A percentile compares a stretch with the other conserved stretches of the same genome.
phyloP scores from a whole-genome alignment of 208 protist species.

The Crithidia thermophila region DNA sequence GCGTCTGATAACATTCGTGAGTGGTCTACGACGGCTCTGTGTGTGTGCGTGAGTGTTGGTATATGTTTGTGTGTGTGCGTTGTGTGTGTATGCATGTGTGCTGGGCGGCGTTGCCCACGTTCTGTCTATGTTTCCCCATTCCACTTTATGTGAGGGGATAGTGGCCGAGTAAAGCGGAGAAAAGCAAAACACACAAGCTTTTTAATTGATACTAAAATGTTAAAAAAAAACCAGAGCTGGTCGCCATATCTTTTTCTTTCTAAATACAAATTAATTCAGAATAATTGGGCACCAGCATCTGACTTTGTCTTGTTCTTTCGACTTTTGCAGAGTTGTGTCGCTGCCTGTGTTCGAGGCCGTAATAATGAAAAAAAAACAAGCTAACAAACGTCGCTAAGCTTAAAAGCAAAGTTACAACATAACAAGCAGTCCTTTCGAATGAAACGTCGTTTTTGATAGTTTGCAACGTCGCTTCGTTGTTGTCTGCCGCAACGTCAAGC shows the following conservation, averaged over 20 bases:
- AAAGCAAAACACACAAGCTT: background rate
- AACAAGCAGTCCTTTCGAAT: no score
- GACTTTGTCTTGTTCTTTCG: slow-evolving; percentile 1
- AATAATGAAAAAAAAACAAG: slow-evolving; percentile 5
- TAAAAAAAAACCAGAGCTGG: slow-evolving; percentile 6
- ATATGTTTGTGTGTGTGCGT: background rate
- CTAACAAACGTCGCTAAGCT: no score
- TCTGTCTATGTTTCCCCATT: background rate
- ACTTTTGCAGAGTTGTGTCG: background rate
- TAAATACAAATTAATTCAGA: slow-evolving; percentile 15
- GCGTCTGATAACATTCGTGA: no score
- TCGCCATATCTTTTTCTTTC: slow-evolving; percentile 13
- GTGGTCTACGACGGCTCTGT: no score
- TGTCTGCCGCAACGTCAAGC: no score
- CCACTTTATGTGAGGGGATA: background rate
- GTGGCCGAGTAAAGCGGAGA: background rate
- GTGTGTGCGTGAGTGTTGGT: no score
- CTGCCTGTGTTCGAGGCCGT: background rate
- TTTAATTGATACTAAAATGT: background rate
- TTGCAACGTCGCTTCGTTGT: no score
- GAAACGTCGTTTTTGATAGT: no score
- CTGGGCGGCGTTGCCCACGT: background rate
- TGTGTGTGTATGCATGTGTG: background rate
- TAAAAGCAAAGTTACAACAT: no score
- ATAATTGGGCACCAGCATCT: background rate